Base-by-base conservation (phyloP, 2,329 filamentous ascomycete genomes). In the Hypomyces rosellus region DNA sequence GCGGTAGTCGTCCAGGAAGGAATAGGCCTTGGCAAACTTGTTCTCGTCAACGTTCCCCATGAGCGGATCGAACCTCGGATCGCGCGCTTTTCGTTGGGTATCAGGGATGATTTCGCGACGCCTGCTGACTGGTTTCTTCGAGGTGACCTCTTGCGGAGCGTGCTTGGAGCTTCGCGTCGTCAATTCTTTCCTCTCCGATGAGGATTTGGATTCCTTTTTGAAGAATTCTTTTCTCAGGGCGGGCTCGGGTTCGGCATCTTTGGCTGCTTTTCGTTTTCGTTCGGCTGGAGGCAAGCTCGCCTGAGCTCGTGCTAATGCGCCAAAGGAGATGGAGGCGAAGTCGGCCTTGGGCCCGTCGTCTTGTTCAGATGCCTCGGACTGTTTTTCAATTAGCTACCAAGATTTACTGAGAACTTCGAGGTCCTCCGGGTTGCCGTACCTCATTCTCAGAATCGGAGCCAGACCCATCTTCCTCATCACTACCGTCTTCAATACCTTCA, bases 231-330 rank as follows among this genome's bases (percentile, higher is more conserved):
- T 71, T 48, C 52, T 53, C 36, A 54, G 41, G 8, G 49, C 60
- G 53, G 63, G 48, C 52, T 66, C 41, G 58, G 60, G 53, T 4
- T 65, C 60, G 48, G 57, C 53, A 5, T 63, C 56, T 6, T 61
- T 54, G 15, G 51, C 57, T 69, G 68, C 58, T 61, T 60, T 62
- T 46, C 59, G 57, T 51, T 61, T 63, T 20, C 59, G 62, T 11
- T 58, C 52, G 20, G 62, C 42, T 45, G 62, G 58, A 34, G 64
- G 73, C 33, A 95, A 69, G 0, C 82, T 79, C 37, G 84, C 84
- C 71, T 95, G 89, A 1, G 90, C 91, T 74, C 89, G 88, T 56
- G 88, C 89, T 38, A 96, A 75, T n/a, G 88, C 88, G 55, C 90
- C 91, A 62, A 97, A 96, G 20, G 90, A 93, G 57, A 96, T 82